Evolutionary conservation across 1,284 basidiomycete species (phyloP).

Genomic region (Volvariella volvacea): DNA sequence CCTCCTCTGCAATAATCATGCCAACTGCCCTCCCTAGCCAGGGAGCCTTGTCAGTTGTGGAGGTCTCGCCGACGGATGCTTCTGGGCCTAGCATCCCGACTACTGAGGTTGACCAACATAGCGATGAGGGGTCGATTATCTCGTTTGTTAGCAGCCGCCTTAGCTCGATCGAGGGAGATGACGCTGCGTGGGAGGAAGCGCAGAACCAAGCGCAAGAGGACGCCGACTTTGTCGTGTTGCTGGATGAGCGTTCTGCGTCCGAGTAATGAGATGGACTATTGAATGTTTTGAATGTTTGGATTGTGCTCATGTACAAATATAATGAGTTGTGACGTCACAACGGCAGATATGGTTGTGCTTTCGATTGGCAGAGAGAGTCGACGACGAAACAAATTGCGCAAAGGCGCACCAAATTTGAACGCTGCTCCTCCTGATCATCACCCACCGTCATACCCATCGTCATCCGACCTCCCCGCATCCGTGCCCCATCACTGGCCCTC

Average conservation of each 20-base stretch:
- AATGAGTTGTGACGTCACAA: too few relatives aligned
- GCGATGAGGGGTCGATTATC: neutral
- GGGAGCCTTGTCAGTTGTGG: neutral
- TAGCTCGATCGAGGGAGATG: neutral
- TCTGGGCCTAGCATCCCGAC: neutral
- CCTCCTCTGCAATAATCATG: conserved; percentile 70
- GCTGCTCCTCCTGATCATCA: neutral
- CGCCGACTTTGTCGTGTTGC: neutral
- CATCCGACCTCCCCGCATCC: neutral
- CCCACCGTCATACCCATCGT: neutral
- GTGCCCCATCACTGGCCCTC: neutral
- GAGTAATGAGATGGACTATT: too few relatives aligned
- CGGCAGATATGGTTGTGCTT: too few relatives aligned
- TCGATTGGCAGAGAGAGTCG: too few relatives aligned
- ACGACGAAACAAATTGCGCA: neutral
- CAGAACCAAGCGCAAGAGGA: neutral
- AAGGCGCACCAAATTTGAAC: neutral
- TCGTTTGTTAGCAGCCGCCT: neutral
- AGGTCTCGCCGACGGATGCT: neutral
- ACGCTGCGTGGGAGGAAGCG: neutral
- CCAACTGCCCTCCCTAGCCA: conserved; percentile 25
- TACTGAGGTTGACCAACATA: neutral
- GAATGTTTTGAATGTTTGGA: too few relatives aligned
- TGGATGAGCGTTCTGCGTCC: too few relatives aligned
- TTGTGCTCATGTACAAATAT: too few relatives aligned